Conservation (phyloP, 2,329 filamentous ascomycete species). For the Rhynchosporium secalis region DNA sequence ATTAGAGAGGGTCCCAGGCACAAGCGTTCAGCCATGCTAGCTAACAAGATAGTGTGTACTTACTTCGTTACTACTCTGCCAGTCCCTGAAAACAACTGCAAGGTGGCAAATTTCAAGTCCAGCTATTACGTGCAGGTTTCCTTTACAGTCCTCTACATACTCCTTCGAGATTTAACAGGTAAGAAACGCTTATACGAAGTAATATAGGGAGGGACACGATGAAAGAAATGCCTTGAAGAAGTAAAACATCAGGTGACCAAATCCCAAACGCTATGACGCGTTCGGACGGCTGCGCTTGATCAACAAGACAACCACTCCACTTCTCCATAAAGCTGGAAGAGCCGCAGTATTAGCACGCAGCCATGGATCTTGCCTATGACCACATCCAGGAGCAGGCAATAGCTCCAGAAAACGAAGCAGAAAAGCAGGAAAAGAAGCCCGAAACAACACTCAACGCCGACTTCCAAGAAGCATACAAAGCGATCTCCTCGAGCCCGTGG, state of each 20-base stretch:
- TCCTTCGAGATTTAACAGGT: neutral
- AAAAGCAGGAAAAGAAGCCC: constrained; percentile 48
- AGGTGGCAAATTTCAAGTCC: neutral
- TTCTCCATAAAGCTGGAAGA: constrained; percentile 15
- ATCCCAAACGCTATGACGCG: neutral
- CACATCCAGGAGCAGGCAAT: constrained; percentile 86
- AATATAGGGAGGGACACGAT: neutral
- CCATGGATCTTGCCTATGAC: constrained; percentile 96
- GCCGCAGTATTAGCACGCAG: constrained; percentile 10
- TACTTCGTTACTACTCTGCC: neutral
- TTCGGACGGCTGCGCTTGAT: constrained; percentile 5
- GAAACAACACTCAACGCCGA: constrained; percentile 73
- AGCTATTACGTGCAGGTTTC: too few relatives aligned
- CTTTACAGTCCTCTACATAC: too few relatives aligned
- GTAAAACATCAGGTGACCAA: constrained; percentile 7
- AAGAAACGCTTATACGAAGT: neutral
- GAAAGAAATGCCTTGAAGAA: neutral
- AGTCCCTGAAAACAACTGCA: neutral
- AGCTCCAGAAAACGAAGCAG: constrained; percentile 50
- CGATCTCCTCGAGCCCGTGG: constrained; percentile 89
- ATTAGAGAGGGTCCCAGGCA: neutral
- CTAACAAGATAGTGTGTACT: neutral
- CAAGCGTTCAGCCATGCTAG: neutral
- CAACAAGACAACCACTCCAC: constrained; percentile 9
- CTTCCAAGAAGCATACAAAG: constrained; percentile 92